Evolutionary conservation across 2,329 filamentous ascomycete species (phyloP).

Genomic region (Hymenoscyphus scutula): DNA sequence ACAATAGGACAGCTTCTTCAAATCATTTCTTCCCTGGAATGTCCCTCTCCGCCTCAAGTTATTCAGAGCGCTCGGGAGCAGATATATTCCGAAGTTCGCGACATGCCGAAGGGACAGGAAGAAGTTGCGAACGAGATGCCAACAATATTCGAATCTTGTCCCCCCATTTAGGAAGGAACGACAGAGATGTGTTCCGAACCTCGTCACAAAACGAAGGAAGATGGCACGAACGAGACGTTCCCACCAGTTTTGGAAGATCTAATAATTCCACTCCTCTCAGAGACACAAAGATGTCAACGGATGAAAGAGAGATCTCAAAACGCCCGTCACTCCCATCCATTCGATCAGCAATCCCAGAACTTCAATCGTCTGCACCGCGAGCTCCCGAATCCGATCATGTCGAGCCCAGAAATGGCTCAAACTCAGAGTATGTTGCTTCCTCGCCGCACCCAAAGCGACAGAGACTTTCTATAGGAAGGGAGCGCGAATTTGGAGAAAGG

Average conservation of each 20-base stretch:
- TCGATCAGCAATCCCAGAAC: not conserved
- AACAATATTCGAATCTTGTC: not conserved
- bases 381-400: not conserved
- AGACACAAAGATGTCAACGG: constrained; percentile 1
- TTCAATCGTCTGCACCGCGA: not conserved
- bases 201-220: not conserved
- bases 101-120: not conserved
- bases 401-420: not conserved
- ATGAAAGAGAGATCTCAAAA: not conserved
- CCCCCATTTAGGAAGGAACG: not conserved
- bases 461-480: not conserved
- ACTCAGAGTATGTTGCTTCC: not conserved
- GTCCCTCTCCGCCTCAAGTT: not conserved
- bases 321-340: not conserved
- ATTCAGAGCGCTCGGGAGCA: not conserved
- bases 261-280: not conserved
- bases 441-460: not conserved
- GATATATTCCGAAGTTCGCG: not conserved
- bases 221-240: not conserved
- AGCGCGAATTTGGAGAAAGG: not conserved
- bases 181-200: not conserved
- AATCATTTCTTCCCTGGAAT: not conserved
- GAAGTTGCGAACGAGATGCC: not conserved
- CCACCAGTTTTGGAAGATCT: not conserved
- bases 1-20: not conserved